A percentile compares a stretch with the other conserved stretches of the same genome.
phyloP scores from a whole-genome alignment of 2,329 filamentous ascomycete genomes.

The Nothophaeocryptopus gaeumannii region DNA sequence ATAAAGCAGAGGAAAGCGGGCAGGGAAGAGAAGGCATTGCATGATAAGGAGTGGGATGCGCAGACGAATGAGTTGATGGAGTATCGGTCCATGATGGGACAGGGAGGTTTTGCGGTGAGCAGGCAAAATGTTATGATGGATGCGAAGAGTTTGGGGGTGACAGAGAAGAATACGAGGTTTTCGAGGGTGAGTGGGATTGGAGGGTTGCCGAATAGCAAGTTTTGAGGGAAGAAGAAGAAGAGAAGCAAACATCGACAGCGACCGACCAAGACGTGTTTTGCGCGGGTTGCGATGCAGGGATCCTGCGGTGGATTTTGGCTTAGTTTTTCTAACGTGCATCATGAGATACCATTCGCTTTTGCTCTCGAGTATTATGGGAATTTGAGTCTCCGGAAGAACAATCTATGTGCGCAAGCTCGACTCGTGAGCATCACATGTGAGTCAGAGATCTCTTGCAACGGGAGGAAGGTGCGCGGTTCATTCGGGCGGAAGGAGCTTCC shows the following conservation, averaged over 20 bases:
- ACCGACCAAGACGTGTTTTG: no score
- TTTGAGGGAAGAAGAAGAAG: neutral
- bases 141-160: constrained; percentile 4
- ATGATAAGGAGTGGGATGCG: constrained; percentile 47
- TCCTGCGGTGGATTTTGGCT: neutral
- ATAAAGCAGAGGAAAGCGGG: constrained; percentile 51
- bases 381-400: no score
- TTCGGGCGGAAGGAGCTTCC: no score
- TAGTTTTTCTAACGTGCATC: constrained; percentile 16
- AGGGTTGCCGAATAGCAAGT: neutral
- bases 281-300: no score
- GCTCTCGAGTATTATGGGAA: neutral
- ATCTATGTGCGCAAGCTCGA: no score
- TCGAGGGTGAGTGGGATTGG: constrained; percentile 9
- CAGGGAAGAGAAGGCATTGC: constrained; percentile 47
- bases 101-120: constrained; percentile 28
- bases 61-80: constrained; percentile 37
- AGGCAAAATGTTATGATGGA: constrained; percentile 21
- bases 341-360: constrained; percentile 14
- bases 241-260: neutral
- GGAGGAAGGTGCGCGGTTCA: no score
- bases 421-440: no score
- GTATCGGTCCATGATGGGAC: constrained; percentile 30
- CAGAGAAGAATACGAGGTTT: constrained; percentile 7
- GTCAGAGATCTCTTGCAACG: no score